Base-by-base conservation (phyloP, 169 alveolate genomes). In the Plasmodium yoelii region DNA sequence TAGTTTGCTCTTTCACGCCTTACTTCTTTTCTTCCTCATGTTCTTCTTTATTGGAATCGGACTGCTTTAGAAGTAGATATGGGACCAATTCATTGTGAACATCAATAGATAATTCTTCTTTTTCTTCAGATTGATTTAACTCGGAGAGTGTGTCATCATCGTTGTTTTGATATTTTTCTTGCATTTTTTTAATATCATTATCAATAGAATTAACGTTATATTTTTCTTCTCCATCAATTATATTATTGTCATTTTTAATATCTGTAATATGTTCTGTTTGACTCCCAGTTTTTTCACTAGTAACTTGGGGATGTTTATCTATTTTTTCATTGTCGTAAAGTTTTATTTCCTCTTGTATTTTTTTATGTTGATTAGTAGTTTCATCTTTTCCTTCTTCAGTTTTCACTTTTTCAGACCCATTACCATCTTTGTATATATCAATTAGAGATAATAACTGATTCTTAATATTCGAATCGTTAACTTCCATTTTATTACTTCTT, bases 391-490 rank as follows among this genome's bases (percentile, higher is more conserved):
- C 51, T 9, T 24, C 19, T 69, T 22, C 42, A 4, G 49, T 39
- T 1, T 65, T 49, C n/a, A 18, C 6, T 56, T 65, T 51, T 42
- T 47, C 19, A 12, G 47, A 77, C n/a, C 15, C 47, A 15, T 74
- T 73, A 39, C 55, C 84, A 42, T 44, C 53, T 65, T 67, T 65
- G 59, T 82, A 82, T 51, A 82, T 82, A 55, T 82, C 90, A 8
- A 82, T 82, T 6, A 82, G 61, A 42, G 90, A 82, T 55, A 82
- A 47, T 18, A 82, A 24, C 26, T 82, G 90, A 61, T 82, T 82
- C 46, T 82, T 82, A 65, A 82, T 67, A 67, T 82, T 82, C 49
- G 90, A 24, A 47, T 82, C 90, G 49, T 82, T 55, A 67, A 82
- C 56, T 55, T 59, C 46, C 19, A 55, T 53, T 19, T 39, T 65